Conservation (phyloP, 2,329 filamentous ascomycete genomes). For the Phaeophleospora eucalypticola region DNA sequence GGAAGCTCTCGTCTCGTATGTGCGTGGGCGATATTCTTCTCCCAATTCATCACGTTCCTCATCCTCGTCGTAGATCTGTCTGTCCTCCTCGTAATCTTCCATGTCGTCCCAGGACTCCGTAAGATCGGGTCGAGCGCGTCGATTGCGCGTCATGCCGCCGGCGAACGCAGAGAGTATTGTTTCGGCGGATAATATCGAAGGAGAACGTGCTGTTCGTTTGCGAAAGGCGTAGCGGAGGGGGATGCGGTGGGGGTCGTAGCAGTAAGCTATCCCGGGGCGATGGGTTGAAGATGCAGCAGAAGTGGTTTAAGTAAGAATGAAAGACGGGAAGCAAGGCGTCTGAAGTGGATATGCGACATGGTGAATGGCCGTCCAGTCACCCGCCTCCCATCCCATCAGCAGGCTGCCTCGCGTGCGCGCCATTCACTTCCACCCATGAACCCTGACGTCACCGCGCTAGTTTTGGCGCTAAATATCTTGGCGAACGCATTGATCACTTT, state of each 20-base stretch:
- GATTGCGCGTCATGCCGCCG: slow-evolving; percentile 1
- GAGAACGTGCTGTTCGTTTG: no score
- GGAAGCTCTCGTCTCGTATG: slow-evolving; percentile 15
- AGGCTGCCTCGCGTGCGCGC: not conserved
- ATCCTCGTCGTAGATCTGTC: slow-evolving; percentile 24
- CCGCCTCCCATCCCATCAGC: no score
- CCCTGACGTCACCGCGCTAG: not conserved
- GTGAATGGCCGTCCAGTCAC: not conserved
- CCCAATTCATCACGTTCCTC: slow-evolving; percentile 29
- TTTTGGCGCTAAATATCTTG: not conserved
- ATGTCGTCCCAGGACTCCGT: slow-evolving; percentile 35
- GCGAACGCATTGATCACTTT: not conserved
- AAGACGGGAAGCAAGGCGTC: not conserved
- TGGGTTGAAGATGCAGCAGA: not conserved
- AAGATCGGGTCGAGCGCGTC: slow-evolving; percentile 15
- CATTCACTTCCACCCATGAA: not conserved
- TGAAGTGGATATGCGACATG: not conserved
- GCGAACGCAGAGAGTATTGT: not conserved
- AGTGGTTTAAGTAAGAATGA: not conserved
- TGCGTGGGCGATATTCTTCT: slow-evolving; percentile 18
- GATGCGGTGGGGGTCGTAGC: not conserved
- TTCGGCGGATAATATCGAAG: not conserved
- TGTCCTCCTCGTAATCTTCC: slow-evolving; percentile 22
- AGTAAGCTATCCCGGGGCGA: not conserved
- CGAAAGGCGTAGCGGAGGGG: not conserved